Percentiles rank a stretch among this genome's conserved stretches.
phyloP scores from a whole-genome alignment of 1,284 basidiomycete genomes.

The Boletus subluridellus region DNA sequence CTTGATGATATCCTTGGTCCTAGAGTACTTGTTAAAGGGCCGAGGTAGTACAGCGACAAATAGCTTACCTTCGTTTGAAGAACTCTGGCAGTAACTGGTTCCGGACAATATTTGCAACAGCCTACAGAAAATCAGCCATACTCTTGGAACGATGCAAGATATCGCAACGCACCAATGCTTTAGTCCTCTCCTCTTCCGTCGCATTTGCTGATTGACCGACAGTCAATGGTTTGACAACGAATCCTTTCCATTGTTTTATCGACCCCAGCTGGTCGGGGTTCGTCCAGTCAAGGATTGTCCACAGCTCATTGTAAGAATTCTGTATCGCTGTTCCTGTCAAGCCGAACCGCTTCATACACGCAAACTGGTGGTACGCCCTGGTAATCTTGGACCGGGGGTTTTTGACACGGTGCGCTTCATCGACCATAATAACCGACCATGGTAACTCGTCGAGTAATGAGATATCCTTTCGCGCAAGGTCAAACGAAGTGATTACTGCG shows the following conservation, averaged over 20 bases:
- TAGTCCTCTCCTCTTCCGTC: slow-evolving; percentile 57
- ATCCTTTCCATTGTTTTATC: slow-evolving; percentile 64
- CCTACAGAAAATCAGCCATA: slow-evolving; percentile 31
- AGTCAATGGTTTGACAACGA: slow-evolving; percentile 63
- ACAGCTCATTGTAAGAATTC: slow-evolving; percentile 80
- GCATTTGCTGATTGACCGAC: slow-evolving; percentile 65
- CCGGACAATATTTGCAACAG: slow-evolving; percentile 57
- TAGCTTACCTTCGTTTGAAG: slow-evolving; percentile 69
- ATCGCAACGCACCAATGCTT: slow-evolving; percentile 45
- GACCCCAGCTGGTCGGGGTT: slow-evolving; percentile 69
- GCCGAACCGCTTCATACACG: slow-evolving; percentile 64
- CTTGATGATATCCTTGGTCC: slow-evolving; percentile 79
- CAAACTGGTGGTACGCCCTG: slow-evolving; percentile 60
- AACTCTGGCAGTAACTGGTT: slow-evolving; percentile 68
- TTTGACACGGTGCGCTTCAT: slow-evolving; percentile 82
- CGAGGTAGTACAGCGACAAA: background rate
- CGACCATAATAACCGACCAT: slow-evolving; percentile 71
- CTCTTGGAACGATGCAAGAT: background rate
- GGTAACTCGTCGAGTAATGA: slow-evolving; percentile 58
- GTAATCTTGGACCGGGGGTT: slow-evolving; percentile 65
- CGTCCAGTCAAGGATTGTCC: slow-evolving; percentile 80
- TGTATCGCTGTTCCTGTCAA: slow-evolving; percentile 84
- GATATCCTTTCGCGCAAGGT: slow-evolving; percentile 65
- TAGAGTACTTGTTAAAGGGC: slow-evolving; percentile 28
- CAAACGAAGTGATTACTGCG: slow-evolving; percentile 70